Conservation (phyloP, 192 early-diverging fungal species). For the Mortierella hygrophila region DNA sequence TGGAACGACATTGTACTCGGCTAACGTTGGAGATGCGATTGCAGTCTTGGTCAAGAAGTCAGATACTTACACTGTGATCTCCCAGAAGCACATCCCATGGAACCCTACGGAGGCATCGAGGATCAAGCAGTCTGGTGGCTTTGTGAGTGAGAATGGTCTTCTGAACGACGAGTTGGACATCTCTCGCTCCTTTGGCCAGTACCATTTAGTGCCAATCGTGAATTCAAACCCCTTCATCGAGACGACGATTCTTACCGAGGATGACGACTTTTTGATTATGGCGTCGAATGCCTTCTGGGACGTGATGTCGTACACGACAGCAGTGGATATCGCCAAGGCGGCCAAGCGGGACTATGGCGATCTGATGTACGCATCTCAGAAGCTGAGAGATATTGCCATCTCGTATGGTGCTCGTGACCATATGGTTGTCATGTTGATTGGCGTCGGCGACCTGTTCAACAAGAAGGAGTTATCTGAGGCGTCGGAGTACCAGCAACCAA, state of each 20-base stretch:
- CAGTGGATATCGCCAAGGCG: constrained; percentile 88
- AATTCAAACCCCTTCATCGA: constrained; percentile 88
- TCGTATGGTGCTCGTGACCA: constrained; percentile 82
- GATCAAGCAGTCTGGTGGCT: constrained; percentile 85
- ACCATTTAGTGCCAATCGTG: constrained; percentile 82
- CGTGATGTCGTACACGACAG: constrained; percentile 81
- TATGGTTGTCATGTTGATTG: constrained; percentile 92
- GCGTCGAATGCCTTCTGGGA: constrained; percentile 84
- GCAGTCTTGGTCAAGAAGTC: constrained; percentile 83
- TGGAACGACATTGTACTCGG: constrained; percentile 83
- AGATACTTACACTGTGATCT: constrained; percentile 75
- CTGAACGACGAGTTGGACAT: constrained; percentile 83
- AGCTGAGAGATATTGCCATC: constrained; percentile 89
- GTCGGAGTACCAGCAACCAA: constrained; percentile 38
- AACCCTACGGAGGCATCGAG: constrained; percentile 77
- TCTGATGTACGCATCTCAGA: constrained; percentile 81
- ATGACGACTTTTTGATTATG: constrained; percentile 86
- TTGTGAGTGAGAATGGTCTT: constrained; percentile 78
- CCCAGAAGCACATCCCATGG: constrained; percentile 79
- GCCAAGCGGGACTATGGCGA: constrained; percentile 70
- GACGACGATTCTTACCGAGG: constrained; percentile 78
- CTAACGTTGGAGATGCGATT: constrained; percentile 88
- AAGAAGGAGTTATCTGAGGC: constrained; percentile 32
- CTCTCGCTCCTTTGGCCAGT: constrained; percentile 90
- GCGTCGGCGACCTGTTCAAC: constrained; percentile 84